Conservation (phyloP, 192 early-diverging fungal genomes). For the Lobulomyces angularis region DNA sequence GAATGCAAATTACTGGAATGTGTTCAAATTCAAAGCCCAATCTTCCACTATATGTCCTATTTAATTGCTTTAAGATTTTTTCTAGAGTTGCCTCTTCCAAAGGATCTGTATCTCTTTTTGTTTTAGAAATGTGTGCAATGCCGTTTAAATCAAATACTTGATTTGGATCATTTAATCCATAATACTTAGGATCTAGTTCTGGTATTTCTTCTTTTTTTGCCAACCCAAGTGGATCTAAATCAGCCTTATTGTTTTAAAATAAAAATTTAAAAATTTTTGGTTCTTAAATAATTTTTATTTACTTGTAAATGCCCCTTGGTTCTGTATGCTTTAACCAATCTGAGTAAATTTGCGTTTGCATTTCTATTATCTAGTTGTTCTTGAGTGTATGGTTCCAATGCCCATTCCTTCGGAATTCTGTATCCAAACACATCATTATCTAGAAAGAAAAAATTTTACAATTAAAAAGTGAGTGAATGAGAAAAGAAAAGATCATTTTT, state of each 20-base stretch:
- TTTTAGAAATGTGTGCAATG: slow-evolving; percentile 48
- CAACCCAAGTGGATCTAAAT: slow-evolving; percentile 78
- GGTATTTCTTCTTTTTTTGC: slow-evolving; percentile 35
- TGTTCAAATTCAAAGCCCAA: slow-evolving; percentile 95
- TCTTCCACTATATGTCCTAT: slow-evolving; percentile 58
- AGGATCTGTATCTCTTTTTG: slow-evolving; percentile 31
- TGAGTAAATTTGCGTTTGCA: slow-evolving; percentile 68
- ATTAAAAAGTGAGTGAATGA: background rate
- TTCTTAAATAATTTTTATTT: too few relatives aligned
- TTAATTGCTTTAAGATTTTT: slow-evolving; percentile 59
- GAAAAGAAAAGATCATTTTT: background rate
- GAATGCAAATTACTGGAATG: slow-evolving; percentile 49
- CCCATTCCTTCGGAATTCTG: background rate
- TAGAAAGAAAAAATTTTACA: too few relatives aligned
- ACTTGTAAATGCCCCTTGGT: too few relatives aligned
- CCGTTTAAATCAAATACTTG: slow-evolving; percentile 56
- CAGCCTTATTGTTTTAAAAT: slow-evolving; percentile 72
- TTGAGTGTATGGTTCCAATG: slow-evolving; percentile 58
- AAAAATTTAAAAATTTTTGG: too few relatives aligned
- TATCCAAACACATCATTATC: too few relatives aligned
- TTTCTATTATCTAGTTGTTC: slow-evolving; percentile 75
- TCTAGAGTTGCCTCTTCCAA: slow-evolving; percentile 48
- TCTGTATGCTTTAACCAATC: slow-evolving; percentile 61
- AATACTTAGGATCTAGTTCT: slow-evolving; percentile 73
- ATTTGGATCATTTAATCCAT: slow-evolving; percentile 51